Evolutionary conservation across 306 rosid species (phyloP), one percentile per base, ranked within the genome.

Genomic region (Prunus kanzakura): DNA sequence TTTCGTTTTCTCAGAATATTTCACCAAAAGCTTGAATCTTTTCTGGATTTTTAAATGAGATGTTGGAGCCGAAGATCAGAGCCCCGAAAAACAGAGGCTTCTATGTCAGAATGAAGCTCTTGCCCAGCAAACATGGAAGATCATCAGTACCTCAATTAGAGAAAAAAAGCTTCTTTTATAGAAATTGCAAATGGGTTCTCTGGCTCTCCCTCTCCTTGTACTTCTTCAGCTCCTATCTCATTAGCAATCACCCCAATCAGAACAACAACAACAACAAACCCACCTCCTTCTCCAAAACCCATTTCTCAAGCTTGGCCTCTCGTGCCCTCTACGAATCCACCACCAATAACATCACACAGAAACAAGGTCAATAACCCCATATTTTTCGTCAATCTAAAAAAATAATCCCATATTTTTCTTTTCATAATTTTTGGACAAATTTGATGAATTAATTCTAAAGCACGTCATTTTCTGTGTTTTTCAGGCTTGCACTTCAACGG

Each of bases 201-300:
- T 96, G 98, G 94, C 73, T 89, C 32, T 91, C 94, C 25, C 85
- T 96, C 1, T 80, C 94, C 6, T 80, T 96, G 19, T 96, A 96
- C 75, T 91, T 92, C 81, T 89, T 91, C 80, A 71, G 86, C 67
- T 91, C 97, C 18, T 92, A 86, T 60, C 89, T 92, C 86, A 84
- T 96, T 58, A 84, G 81, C 62, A 80, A 73, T 67, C 83, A 81
- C 45, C 68, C 78, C 6, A 51, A 55, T 5, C 46, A 54, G 23
- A 80, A 78, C 65, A 79, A 46, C 4, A 11, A 46, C 4, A 11
- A 51, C 2, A 18, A 35, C 64, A 74, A 74, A 43, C 72, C 73
- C 1, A 12, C 78, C 76, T 43, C 84, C 54, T 49, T 81, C 3
- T 11, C 79, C 71, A 75, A 25, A 76, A 60, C 87, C 64, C 91